Evolutionary conservation across 164 flowering plant species (phyloP).

Genomic region (Vitis rotundifolia): DNA sequence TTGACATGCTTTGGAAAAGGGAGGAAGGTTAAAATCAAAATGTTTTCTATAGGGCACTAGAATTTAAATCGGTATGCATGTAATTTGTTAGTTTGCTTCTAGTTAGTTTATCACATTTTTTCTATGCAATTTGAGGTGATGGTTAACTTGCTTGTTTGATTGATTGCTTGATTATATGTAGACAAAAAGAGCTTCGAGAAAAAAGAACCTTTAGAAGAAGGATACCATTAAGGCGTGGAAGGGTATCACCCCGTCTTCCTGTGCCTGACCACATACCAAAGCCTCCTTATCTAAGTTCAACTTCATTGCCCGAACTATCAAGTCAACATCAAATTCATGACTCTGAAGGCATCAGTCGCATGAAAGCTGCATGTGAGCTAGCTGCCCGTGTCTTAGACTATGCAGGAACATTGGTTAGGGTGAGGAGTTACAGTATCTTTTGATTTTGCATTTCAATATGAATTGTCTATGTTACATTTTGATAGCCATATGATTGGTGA

Average conservation of each 20-base stretch:
- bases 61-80: too few relatives aligned
- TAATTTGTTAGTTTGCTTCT: too few relatives aligned
- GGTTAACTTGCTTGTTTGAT: background rate
- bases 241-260: constrained; percentile 66
- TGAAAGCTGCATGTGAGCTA: constrained; percentile 91
- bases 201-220: constrained; percentile 33
- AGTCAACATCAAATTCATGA: constrained; percentile 72
- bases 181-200: constrained; percentile 61
- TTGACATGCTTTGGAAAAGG: too few relatives aligned
- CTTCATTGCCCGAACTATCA: constrained; percentile 62
- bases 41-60: too few relatives aligned
- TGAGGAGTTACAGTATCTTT: constrained; percentile 25
- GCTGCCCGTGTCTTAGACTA: constrained; percentile 86
- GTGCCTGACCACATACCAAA: constrained; percentile 88
- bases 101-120: too few relatives aligned
- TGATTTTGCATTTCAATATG: background rate
- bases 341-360: constrained; percentile 67
- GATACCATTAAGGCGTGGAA: constrained; percentile 77
- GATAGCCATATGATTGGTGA: too few relatives aligned
- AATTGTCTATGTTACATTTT: too few relatives aligned
- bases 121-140: background rate
- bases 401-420: constrained; percentile 93
- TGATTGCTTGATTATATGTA: constrained; percentile 17
- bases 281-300: constrained; percentile 79
- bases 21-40: too few relatives aligned